Base-by-base conservation (phyloP, 1,284 basidiomycete genomes). In the Pascua sp. region DNA sequence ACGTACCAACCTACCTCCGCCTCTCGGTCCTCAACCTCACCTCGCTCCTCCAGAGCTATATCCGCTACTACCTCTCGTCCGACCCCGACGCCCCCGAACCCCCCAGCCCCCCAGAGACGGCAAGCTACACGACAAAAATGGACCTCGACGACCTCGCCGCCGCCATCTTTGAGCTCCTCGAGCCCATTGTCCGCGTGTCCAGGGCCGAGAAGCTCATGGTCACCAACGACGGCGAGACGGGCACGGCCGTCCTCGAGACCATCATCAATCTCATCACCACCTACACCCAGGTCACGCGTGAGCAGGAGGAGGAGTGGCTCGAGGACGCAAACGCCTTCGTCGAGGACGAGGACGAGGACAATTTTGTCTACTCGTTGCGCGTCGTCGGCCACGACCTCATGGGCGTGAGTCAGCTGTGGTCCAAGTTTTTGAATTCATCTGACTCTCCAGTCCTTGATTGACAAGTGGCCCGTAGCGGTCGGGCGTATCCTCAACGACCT, bases 321-420 rank as follows among this genome's bases (percentile, higher is more conserved):
- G 85, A 81, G 53, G 89, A 97, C 68, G 85, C 90, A 1, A 95
- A 96, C 64, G 86, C 88, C 2, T 98, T 98, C 71, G 87, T 98
- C 24, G 88, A 89, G 18, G 91, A 97, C 67, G 94, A 97, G 69
- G 91, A 97, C 61, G 95, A 97, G 66, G 92, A 96, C 63, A 87
- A 86, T 1, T 83, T 89, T 51, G 74, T 82, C 0, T 94, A 91
- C 71, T 89, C 88, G 60, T 82, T 93, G 46, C 84, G 95, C 42
- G 84, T 91, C 11, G 87, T 89, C 5, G 86, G 87, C 4, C 87
- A 92, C 64, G 95, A 97, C 68, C 76, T 97, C 36, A 78, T 96
- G 43, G 82, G 83, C 42, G 91, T 94, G 73, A 63, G 83, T 70
- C 5, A 12, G 7, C 24, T 1, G 72, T 16, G 43, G 13, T 43